A percentile compares a stretch with the other conserved stretches of the same genome.
phyloP scores from a whole-genome alignment of 192 early-diverging fungal genomes.

The Paraglomus brasilianum region DNA sequence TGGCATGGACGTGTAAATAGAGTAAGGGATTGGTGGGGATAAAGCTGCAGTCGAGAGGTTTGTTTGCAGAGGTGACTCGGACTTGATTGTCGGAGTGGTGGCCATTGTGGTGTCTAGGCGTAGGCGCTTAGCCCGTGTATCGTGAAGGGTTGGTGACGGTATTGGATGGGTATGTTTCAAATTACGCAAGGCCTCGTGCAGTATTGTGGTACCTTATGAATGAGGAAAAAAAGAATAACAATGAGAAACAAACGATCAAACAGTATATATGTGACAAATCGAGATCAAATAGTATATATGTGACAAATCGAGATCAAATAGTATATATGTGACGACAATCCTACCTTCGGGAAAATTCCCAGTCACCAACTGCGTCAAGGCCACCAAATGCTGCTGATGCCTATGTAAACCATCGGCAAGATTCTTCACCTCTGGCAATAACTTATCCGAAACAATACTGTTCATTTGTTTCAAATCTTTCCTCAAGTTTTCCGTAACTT shows the following conservation, averaged over 20 bases:
- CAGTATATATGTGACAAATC: too few relatives aligned
- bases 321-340: too few relatives aligned
- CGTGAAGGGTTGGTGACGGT: background rate
- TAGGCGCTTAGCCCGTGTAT: constrained; percentile 8
- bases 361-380: constrained; percentile 20
- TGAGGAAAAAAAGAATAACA: too few relatives aligned
- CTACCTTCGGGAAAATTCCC: constrained; percentile 11
- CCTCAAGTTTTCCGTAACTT: constrained; percentile 19
- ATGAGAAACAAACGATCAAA: too few relatives aligned
- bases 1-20: background rate
- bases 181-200: background rate
- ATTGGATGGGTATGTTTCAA: background rate
- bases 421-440: constrained; percentile 22
- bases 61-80: background rate
- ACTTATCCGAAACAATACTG: constrained; percentile 16
- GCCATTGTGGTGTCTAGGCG: constrained; percentile 9
- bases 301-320: too few relatives aligned
- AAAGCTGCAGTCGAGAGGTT: constrained; percentile 3
- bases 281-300: too few relatives aligned
- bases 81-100: background rate
- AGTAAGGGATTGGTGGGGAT: background rate
- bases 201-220: background rate
- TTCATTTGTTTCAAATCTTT: constrained; percentile 28
- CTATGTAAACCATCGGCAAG: constrained; percentile 11
- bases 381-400: constrained; percentile 19